A percentile compares a stretch with the other conserved stretches of the same genome.
Conservation (phyloP, 1,284 basidiomycete species). For the Malassezia arunalokei region DNA sequence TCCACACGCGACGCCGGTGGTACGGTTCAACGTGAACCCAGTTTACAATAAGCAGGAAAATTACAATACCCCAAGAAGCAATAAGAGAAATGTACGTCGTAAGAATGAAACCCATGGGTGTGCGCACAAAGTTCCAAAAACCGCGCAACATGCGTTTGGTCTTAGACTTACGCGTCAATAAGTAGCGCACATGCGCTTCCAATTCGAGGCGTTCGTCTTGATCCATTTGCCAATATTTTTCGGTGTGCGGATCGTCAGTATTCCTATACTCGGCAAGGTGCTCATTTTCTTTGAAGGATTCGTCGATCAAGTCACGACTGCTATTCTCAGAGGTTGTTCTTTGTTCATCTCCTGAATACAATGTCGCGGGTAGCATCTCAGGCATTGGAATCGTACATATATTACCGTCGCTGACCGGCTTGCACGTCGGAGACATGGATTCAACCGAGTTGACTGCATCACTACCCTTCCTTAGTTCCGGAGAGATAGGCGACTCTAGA, state of each 20-base stretch:
- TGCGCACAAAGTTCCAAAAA: conserved; percentile 35
- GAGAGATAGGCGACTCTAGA: neutral
- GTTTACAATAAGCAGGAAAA: conserved; percentile 33
- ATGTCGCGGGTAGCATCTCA: neutral
- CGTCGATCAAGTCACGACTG: neutral
- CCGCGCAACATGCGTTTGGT: conserved; percentile 28
- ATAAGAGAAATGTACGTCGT: conserved; percentile 34
- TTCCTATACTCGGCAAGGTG: too few species aligned
- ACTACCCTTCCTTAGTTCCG: neutral
- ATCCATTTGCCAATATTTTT: conserved; percentile 36
- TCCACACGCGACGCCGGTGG: conserved; percentile 30
- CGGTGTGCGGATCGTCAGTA: conserved; percentile 28
- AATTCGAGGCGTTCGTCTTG: conserved; percentile 47
- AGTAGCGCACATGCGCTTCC: conserved; percentile 66
- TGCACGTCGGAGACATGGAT: neutral
- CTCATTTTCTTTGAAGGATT: conserved; percentile 16
- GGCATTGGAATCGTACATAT: neutral
- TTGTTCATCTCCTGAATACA: neutral
- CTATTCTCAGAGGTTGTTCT: neutral
- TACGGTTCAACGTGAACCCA: conserved; percentile 29
- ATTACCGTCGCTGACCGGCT: too few species aligned
- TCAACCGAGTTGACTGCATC: neutral
- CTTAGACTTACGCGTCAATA: conserved; percentile 59
- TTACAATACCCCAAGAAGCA: conserved; percentile 37
- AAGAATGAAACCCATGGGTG: conserved; percentile 41